A percentile compares a stretch with the other conserved stretches of the same genome.
These are phyloP conservation scores for Jaltomata sinuosa DNA, from an alignment of 257 asterid species.

Conservation along the genomic window DNA sequence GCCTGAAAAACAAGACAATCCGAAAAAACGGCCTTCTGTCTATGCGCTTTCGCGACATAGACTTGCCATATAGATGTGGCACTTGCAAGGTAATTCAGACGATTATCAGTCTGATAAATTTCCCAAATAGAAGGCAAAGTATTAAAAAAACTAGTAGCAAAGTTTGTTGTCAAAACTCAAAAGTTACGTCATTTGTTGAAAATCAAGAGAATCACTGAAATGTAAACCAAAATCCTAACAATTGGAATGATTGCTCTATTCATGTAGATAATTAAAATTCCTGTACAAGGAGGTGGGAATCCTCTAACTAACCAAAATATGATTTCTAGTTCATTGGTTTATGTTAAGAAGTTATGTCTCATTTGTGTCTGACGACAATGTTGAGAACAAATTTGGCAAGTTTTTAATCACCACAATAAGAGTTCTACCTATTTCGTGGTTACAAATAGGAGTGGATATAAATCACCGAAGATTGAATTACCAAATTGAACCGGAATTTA, in stretches of 20 bases:
- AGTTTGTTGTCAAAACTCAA: not conserved
- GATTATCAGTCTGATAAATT: too few species aligned
- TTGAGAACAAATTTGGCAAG: not conserved
- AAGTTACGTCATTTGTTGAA: not conserved
- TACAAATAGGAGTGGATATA: not conserved
- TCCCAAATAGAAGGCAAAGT: not conserved
- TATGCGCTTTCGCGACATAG: not conserved
- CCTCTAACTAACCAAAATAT: not conserved
- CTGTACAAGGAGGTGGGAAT: not conserved
- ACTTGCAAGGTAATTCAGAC: not conserved
- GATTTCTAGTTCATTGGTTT: not conserved
- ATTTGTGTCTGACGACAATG: not conserved
- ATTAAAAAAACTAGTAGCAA: not conserved
- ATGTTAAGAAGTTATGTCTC: not conserved
- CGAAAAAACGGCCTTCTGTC: not conserved
- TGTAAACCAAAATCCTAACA: not conserved
- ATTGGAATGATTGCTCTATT: not conserved
- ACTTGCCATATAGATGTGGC: not conserved
- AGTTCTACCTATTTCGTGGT: not conserved
- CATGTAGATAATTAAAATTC: not conserved
- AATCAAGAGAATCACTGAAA: not conserved
- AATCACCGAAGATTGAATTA: not conserved
- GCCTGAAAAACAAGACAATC: not conserved
- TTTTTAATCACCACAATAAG: not conserved
- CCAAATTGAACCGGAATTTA: not conserved